These are phyloP conservation scores for Colletotrichum camelliae DNA, from an alignment of 2,329 filamentous ascomycete genomes.

Conservation along the genomic window DNA sequence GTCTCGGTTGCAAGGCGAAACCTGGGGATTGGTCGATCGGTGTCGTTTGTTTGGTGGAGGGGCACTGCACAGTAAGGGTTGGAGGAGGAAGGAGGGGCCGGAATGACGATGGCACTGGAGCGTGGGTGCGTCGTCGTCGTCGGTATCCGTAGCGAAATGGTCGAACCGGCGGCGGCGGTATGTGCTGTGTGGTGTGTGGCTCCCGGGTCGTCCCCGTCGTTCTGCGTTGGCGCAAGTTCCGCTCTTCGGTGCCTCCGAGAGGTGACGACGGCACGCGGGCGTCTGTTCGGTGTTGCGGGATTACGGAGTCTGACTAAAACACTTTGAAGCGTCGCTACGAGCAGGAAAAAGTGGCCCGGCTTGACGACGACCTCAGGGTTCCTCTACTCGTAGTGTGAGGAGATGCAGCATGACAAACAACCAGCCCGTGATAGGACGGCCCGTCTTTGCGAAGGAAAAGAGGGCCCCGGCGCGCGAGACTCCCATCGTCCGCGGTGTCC, in stretches of 20 bases:
- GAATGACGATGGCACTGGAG: neutral
- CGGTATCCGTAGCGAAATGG: neutral
- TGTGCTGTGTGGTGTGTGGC: neutral
- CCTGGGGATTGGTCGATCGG: neutral
- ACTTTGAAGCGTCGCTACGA: neutral
- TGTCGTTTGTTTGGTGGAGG: neutral
- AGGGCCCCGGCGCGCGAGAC: neutral
- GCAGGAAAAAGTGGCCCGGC: neutral
- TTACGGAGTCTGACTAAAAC: neutral
- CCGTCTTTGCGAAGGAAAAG: neutral
- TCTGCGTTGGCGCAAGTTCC: slow-evolving; percentile 12
- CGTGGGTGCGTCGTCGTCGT: neutral
- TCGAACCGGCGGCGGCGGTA: neutral
- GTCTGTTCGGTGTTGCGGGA: neutral
- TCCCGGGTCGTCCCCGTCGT: neutral
- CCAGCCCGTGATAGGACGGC: slow-evolving; percentile 1
- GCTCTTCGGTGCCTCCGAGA: slow-evolving; percentile 20
- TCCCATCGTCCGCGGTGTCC: neutral
- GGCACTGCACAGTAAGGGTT: neutral
- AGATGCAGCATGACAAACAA: neutral
- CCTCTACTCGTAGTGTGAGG: neutral
- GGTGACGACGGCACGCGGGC: neutral
- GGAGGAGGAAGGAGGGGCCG: neutral
- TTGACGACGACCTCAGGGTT: neutral
- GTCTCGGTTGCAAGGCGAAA: neutral